Evolutionary conservation across 441 rosid genomes (phyloP).

Genomic region (Aquilaria agallochum): DNA sequence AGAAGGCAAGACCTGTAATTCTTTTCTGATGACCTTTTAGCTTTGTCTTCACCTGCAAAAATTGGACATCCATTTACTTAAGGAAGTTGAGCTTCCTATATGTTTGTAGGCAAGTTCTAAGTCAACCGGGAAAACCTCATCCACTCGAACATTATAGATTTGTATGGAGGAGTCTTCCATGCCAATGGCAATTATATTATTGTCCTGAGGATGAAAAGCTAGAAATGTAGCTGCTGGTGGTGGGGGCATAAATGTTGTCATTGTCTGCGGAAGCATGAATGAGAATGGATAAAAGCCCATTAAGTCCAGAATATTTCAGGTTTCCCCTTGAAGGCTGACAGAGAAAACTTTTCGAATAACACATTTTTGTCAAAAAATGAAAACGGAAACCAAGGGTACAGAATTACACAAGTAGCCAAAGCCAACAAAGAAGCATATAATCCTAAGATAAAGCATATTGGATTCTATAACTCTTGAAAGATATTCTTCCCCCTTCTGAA

Average conservation of each 20-base stretch:
- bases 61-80: background rate
- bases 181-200: constrained; percentile 85
- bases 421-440: no score
- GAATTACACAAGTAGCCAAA: no score
- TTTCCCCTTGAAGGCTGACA: no score
- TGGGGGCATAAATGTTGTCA: constrained; percentile 84
- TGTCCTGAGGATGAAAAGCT: constrained; percentile 90
- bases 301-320: no score
- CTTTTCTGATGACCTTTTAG: constrained; percentile 79
- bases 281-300: no score
- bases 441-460: no score
- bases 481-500: no score
- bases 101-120: no score
- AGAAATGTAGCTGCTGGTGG: constrained; percentile 81
- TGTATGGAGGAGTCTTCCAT: constrained; percentile 66
- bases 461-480: no score
- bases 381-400: no score
- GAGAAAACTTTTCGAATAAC: no score
- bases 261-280: constrained; percentile 38
- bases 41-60: constrained; percentile 64
- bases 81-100: background rate
- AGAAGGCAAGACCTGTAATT: constrained; percentile 79
- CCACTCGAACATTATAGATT: constrained; percentile 43
- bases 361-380: no score
- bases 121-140: constrained; percentile 43